These are phyloP conservation scores for Apiotrichum montevideense DNA, from an alignment of 1,284 basidiomycete species.

Conservation along the genomic window DNA sequence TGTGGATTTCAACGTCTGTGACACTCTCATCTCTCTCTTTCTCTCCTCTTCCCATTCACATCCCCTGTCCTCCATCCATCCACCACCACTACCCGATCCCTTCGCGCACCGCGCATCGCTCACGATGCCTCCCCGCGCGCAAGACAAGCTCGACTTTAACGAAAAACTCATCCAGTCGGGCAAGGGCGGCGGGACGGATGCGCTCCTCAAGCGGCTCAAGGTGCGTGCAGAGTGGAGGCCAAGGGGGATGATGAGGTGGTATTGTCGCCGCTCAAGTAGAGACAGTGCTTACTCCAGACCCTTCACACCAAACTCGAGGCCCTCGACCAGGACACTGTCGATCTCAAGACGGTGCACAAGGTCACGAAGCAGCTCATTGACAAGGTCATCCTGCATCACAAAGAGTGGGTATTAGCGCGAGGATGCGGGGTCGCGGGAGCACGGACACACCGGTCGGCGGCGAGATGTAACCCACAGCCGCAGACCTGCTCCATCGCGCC, in stretches of 20 bases:
- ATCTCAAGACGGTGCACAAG: slow-evolving; percentile 61
- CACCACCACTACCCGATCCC: neutral
- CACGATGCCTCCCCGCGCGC: slow-evolving; percentile 15
- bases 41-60: neutral
- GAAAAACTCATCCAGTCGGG: slow-evolving; percentile 60
- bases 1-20: slow-evolving; percentile 48
- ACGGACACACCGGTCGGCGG: no score
- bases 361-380: slow-evolving; percentile 75
- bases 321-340: slow-evolving; percentile 82
- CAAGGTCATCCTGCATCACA: slow-evolving; percentile 78
- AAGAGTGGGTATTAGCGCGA: slow-evolving; percentile 55
- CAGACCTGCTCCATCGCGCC: no score
- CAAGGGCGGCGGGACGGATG: slow-evolving; percentile 51
- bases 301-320: slow-evolving; percentile 74
- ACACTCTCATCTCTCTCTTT: neutral
- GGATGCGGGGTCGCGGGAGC: no score
- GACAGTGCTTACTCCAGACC: slow-evolving; percentile 32
- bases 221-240: slow-evolving; percentile 20
- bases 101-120: neutral
- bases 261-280: no score
- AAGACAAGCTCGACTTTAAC: slow-evolving; percentile 58
- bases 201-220: slow-evolving; percentile 75
- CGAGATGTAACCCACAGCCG: no score
- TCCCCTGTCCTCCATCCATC: neutral
- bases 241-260: no score